Base-by-base conservation (phyloP, 2,329 filamentous ascomycete species). In the Fusarium albidum region DNA sequence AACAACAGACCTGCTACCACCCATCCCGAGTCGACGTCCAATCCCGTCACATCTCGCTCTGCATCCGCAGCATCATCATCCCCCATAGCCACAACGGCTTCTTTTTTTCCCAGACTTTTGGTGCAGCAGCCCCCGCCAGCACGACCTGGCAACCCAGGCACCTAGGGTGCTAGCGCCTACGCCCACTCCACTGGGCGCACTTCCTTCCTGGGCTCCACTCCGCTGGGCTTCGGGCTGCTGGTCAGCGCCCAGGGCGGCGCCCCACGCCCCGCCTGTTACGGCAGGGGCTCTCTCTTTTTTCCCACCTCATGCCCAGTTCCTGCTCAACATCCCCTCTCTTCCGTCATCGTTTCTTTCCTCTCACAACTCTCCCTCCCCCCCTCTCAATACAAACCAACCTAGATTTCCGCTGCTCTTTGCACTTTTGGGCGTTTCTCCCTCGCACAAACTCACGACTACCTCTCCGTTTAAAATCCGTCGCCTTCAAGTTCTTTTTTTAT, bases 331-430 rank as follows among this genome's bases (percentile, higher is more conserved):
- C 38, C 45, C 54, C 46, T 43, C 52, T 58, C 55, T 62, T 64
- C 59, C 66, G 61, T 68, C 66, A 66, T 66, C 59, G 56, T 57
- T 55, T 54, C 51, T 59, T 57, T 59, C 33, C 47, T 44, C 49
- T 51, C 41, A 35, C 53, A 61, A 51, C 58, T n/a, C 41, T 52
- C 14, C 46, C 27, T 47, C 33, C 25, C 54, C 51, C 28, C 38
- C 45, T 52, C 46, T 55, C 57, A 51, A 63, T 32, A 37, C 28
- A 33, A 41, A n/a, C 35, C 40, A 52, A 31, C 41, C 13, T 59
- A 59, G 55, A 56, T 53, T 60, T 59, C n/a, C 39, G 48, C 52
- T 60, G 38, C 60, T 43, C 48, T 40, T 53, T 63, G 49, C 35
- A 43, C 25, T n/a, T 54, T 62, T 63, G 9, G 52, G 52, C 43